These are phyloP conservation scores for Zarea fungicola DNA, from an alignment of 2,329 filamentous ascomycete species.

Conservation along the genomic window DNA sequence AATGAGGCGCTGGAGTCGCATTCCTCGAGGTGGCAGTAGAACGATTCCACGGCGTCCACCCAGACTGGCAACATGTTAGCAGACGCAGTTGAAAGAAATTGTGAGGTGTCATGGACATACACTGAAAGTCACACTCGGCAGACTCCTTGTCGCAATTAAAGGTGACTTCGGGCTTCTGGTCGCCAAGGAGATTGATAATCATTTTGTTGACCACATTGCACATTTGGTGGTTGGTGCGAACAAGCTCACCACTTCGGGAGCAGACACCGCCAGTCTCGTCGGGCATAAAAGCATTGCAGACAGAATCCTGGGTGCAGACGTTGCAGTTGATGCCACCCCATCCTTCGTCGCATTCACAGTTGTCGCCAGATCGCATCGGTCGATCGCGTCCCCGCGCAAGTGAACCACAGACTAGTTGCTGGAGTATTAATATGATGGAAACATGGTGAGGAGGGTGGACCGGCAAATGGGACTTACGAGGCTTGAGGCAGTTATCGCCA, in stretches of 20 bases:
- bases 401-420: slow-evolving; percentile 70
- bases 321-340: slow-evolving; percentile 99
- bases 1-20: slow-evolving; percentile 71
- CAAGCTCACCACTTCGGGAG: slow-evolving; percentile 83
- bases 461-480: slow-evolving; percentile 45
- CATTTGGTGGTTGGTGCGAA: slow-evolving; percentile 95
- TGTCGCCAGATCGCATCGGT: slow-evolving; percentile 62
- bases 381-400: slow-evolving; percentile 76
- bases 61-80: slow-evolving; percentile 57
- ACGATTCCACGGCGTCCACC: slow-evolving; percentile 90
- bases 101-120: slow-evolving; percentile 42
- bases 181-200: slow-evolving; percentile 80
- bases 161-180: slow-evolving; percentile 84
- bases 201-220: slow-evolving; percentile 96
- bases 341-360: slow-evolving; percentile 83
- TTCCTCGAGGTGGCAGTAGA: slow-evolving; percentile 85
- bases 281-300: slow-evolving; percentile 85
- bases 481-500: slow-evolving; percentile 86
- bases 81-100: not conserved
- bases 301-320: slow-evolving; percentile 77
- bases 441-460: not conserved
- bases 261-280: slow-evolving; percentile 78
- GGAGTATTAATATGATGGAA: not conserved
- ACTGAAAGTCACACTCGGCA: slow-evolving; percentile 88
- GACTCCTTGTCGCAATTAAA: slow-evolving; percentile 80